Evolutionary conservation across 2,329 filamentous ascomycete genomes (phyloP), one percentile per base, ranked within the genome.

Genomic region (Aureobasidium sp.): DNA sequence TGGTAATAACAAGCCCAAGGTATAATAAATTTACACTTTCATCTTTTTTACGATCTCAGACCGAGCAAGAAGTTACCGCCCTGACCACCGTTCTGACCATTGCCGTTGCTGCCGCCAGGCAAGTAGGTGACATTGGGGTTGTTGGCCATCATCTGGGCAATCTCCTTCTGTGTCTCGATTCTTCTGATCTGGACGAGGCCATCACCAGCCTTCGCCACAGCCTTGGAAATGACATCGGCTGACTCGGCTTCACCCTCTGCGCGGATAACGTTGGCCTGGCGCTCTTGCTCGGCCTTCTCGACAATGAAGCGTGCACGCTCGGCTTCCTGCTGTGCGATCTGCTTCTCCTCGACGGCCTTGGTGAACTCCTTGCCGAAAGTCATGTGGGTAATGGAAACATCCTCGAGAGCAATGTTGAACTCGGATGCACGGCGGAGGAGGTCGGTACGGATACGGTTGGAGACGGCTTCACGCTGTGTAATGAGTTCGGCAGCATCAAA

Each of bases 381-480:
- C 94, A 99, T 99, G 84, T 99, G 94, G 65, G 94, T 99, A 78
- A 99, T 99, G 73, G 91, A 96, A 64, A 99, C 94, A 73, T 99
- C 94, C 79, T 99, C 94, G 60, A 99, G 90, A 32, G 91, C 91
- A 73, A 99, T 99, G 83, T 99, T 96, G 86, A 99, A 99, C 78
- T 99, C 94, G 72, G 87, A 81, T 52, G 94, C 94, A 71, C 94
- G 92, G 80, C 89, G 91, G 73, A 94, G 87, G 55, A 99, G 86
- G 75, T 99, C 94, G 69, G 84, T 83, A 65, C 90, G 91, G 82
- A 99, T 99, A 71, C 92, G 89, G 78, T 97, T 88, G 67, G 88
- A 93, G 71, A 99, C 94, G 67, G 93, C 91, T 80, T 99, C 95
- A 76, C 94, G 89, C 80, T 99, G 94, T 63, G 94, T 99, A 82